A percentile compares a stretch with the other conserved stretches of the same genome.
Conservation (phyloP, 257 asterid species). For the Mentha longifolia region DNA sequence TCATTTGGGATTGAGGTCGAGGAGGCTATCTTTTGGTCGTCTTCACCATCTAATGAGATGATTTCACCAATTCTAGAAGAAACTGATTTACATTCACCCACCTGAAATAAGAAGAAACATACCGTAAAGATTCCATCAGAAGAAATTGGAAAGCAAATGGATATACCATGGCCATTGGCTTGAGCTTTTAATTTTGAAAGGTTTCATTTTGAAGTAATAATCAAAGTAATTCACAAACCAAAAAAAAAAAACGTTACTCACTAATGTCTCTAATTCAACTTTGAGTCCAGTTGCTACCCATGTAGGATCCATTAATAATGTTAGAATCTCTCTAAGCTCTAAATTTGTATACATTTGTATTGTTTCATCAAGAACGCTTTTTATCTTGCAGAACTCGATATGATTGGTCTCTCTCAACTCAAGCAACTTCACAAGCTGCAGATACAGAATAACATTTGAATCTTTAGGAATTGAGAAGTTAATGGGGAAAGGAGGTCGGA, state of each 20-base stretch:
- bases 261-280: constrained; percentile 78
- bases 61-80: constrained; percentile 81
- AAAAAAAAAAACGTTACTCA: constrained; percentile 40
- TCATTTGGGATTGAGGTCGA: constrained; percentile 59
- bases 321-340: constrained; percentile 68
- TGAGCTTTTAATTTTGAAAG: constrained; percentile 12
- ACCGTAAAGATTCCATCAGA: background rate
- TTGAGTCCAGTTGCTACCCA: constrained; percentile 93
- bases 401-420: constrained; percentile 97
- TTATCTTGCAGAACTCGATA: constrained; percentile 89
- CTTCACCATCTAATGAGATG: constrained; percentile 80
- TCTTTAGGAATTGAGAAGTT: constrained; percentile 11
- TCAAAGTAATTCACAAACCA: background rate
- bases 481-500: background rate
- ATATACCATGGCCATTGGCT: background rate
- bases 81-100: constrained; percentile 66
- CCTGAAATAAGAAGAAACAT: constrained; percentile 47
- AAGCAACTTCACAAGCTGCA: constrained; percentile 95
- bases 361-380: constrained; percentile 75
- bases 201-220: constrained; percentile 4
- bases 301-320: constrained; percentile 82
- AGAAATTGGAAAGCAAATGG: constrained; percentile 7
- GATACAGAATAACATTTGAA: constrained; percentile 20
- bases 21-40: constrained; percentile 67
- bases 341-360: constrained; percentile 58